A percentile compares a stretch with the other conserved stretches of the same genome.
Conservation (phyloP, 1,284 basidiomycete genomes). For the Ustilago bromivora region DNA sequence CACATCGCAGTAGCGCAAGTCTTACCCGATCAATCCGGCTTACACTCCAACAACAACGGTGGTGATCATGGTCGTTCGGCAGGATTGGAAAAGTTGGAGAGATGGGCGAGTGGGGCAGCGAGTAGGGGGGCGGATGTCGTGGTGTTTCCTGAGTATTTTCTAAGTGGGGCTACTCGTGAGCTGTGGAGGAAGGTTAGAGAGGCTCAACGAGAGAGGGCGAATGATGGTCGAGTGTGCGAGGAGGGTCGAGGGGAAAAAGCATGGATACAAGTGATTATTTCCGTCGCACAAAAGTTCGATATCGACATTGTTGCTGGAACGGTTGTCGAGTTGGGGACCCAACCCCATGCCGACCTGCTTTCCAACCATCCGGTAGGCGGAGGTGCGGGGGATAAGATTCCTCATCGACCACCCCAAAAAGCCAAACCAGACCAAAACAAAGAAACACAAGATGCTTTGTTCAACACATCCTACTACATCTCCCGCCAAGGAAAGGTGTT, state of each 20-base stretch:
- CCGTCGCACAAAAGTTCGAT: constrained; percentile 47
- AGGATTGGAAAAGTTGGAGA: constrained; percentile 46
- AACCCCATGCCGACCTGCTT: constrained; percentile 26
- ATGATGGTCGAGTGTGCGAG: background rate
- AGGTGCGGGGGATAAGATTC: constrained; percentile 19
- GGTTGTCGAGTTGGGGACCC: constrained; percentile 58
- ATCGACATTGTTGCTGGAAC: constrained; percentile 68
- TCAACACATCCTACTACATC: constrained; percentile 68
- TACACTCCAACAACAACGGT: constrained; percentile 10
- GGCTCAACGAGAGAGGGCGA: constrained; percentile 17
- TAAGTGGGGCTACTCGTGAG: constrained; percentile 62
- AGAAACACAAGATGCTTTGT: constrained; percentile 43
- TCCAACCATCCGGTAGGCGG: constrained; percentile 24
- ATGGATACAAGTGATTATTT: constrained; percentile 54
- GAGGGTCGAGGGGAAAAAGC: constrained; percentile 41
- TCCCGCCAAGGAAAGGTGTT: constrained; percentile 46
- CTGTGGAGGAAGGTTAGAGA: constrained; percentile 41
- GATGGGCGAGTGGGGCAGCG: constrained; percentile 39
- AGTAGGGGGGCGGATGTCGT: constrained; percentile 56
- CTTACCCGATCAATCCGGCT: constrained; percentile 36
- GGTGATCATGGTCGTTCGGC: background rate
- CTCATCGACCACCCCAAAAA: constrained; percentile 18
- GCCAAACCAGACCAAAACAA: background rate
- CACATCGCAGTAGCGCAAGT: constrained; percentile 49
- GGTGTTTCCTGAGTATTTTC: constrained; percentile 67